Evolutionary conservation across 192 early-diverging fungal species (phyloP).

Genomic region (Coemansia sp.): DNA sequence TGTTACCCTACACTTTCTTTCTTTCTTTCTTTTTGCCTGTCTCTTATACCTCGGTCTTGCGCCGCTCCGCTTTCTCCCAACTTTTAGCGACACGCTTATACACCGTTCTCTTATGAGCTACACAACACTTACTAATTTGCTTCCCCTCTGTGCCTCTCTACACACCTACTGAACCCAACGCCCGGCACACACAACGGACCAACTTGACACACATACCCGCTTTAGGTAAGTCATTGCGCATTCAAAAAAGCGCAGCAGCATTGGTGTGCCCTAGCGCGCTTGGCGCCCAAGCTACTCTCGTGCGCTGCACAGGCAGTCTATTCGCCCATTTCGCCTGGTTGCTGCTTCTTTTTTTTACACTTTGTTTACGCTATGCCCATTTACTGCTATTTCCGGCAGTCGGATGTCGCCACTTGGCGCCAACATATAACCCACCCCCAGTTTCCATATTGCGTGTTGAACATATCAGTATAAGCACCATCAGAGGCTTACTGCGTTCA

Average conservation of each 20-base stretch:
- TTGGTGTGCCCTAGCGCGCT: not conserved
- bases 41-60: not conserved
- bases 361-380: slow-evolving; percentile 1
- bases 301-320: not conserved
- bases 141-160: not conserved
- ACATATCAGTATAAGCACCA: slow-evolving; percentile 1
- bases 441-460: slow-evolving; percentile 10
- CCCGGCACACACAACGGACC: not conserved
- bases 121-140: not conserved
- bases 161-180: not conserved
- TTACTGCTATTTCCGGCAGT: not conserved
- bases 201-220: not conserved
- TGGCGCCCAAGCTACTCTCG: not conserved
- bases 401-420: not conserved
- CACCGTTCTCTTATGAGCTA: not conserved
- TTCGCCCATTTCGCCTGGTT: not conserved
- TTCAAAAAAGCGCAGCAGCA: not conserved
- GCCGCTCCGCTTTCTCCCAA: not conserved
- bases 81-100: not conserved
- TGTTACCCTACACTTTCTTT: not conserved
- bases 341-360: not conserved
- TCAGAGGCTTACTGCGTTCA: slow-evolving; percentile 3
- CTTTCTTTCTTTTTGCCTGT: not conserved
- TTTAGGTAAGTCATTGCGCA: slow-evolving; percentile 1
- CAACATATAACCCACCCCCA: slow-evolving; percentile 2